These are phyloP conservation scores for Alternaria infectoria DNA, from an alignment of 2,329 filamentous ascomycete species.

Conservation along the genomic window DNA sequence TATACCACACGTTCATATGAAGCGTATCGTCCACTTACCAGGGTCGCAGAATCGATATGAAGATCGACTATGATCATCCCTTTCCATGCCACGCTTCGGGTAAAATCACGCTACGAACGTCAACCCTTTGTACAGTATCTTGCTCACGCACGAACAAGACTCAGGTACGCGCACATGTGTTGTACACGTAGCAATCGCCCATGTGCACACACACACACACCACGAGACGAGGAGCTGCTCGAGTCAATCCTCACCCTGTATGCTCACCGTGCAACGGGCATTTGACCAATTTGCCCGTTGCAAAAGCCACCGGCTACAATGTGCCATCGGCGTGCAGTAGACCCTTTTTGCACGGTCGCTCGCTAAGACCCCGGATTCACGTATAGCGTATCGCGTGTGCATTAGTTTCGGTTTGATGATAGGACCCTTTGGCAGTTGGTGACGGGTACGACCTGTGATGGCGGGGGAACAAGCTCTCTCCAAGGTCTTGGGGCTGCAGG, in stretches of 20 bases:
- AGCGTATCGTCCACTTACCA: background rate
- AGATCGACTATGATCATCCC: background rate
- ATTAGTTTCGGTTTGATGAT: background rate
- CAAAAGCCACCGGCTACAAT: background rate
- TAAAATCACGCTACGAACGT: background rate
- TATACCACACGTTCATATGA: background rate
- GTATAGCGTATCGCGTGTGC: background rate
- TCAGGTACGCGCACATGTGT: background rate
- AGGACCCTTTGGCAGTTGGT: background rate
- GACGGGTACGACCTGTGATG: background rate
- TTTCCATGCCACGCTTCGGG: background rate
- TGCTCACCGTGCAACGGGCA: background rate
- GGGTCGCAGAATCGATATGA: background rate
- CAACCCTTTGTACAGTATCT: background rate
- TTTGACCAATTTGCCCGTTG: background rate
- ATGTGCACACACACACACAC: background rate
- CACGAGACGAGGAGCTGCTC: background rate
- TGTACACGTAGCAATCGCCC: background rate
- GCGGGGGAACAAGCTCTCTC: conserved; percentile 2
- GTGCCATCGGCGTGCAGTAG: background rate
- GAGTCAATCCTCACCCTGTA: background rate
- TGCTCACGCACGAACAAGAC: background rate
- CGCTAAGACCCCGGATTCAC: background rate
- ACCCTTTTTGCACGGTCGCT: background rate
- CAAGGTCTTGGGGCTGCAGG: conserved; percentile 3